phyloP scores from a whole-genome alignment of 352 stramenopile genomes.

The Plasmopara muralis region DNA sequence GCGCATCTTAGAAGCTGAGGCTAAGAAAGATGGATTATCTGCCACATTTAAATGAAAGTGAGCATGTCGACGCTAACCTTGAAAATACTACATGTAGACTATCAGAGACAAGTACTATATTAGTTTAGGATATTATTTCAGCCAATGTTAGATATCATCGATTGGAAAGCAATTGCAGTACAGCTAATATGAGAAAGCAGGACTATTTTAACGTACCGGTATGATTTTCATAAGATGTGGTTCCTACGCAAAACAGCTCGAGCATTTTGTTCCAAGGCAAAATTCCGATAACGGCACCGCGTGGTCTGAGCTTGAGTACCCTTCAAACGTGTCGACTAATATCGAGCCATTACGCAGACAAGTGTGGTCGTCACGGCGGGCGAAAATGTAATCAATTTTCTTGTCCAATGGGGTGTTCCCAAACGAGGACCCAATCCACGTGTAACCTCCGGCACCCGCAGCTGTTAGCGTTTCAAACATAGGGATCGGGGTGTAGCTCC shows the following conservation, averaged over 20 bases:
- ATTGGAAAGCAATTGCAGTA: too few species aligned
- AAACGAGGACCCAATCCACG: constrained; percentile 62
- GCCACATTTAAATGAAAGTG: too few species aligned
- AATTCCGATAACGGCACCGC: constrained; percentile 53
- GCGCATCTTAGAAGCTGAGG: too few species aligned
- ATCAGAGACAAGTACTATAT: too few species aligned
- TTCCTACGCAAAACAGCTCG: constrained; percentile 27
- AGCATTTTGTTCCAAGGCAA: constrained; percentile 39
- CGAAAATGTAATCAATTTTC: constrained; percentile 74
- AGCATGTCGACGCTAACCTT: too few species aligned
- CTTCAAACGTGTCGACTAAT: constrained; percentile 41
- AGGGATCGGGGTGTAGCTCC: constrained; percentile 30
- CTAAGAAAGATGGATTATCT: too few species aligned
- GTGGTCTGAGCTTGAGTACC: constrained; percentile 59
- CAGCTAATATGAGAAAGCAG: too few species aligned
- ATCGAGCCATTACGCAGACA: constrained; percentile 35
- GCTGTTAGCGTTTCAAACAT: constrained; percentile 60
- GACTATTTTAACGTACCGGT: too few species aligned
- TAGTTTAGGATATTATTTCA: too few species aligned
- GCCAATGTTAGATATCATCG: too few species aligned
- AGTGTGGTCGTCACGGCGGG: constrained; percentile 36
- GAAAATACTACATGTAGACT: too few species aligned
- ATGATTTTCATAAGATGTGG: too few species aligned
- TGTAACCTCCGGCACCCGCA: constrained; percentile 31
- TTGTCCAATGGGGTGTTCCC: constrained; percentile 13